phyloP scores from a whole-genome alignment of 2,329 filamentous ascomycete species.

The Pseudophaeomoniella oleicola region DNA sequence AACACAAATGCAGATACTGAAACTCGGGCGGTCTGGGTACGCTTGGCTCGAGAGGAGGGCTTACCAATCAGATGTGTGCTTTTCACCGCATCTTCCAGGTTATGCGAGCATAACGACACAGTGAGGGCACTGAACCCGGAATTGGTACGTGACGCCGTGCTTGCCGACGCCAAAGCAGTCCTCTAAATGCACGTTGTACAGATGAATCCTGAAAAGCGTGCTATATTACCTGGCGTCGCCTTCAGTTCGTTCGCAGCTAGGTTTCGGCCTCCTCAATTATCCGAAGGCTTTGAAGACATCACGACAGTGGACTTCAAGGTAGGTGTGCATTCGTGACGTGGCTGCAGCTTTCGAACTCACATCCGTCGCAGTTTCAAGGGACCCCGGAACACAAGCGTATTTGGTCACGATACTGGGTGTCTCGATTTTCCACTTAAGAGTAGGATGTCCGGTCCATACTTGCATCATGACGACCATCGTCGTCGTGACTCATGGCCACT shows the following conservation, averaged over 20 bases:
- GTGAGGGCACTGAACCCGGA: constrained; percentile 52
- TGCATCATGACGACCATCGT: no score
- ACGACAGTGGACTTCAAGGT: constrained; percentile 58
- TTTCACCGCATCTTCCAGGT: constrained; percentile 56
- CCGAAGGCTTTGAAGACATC: constrained; percentile 78
- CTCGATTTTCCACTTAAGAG: constrained; percentile 12
- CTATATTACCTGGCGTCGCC: constrained; percentile 60
- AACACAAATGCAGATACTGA: constrained; percentile 86
- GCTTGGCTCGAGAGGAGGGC: constrained; percentile 53
- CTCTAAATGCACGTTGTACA: constrained; percentile 14
- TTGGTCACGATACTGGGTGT: constrained; percentile 15
- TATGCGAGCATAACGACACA: constrained; percentile 76
- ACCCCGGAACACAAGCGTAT: constrained; percentile 11
- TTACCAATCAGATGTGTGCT: constrained; percentile 74
- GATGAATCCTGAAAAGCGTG: constrained; percentile 72
- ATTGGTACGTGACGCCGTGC: constrained; percentile 23
- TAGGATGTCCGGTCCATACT: no score
- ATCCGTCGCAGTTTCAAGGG: constrained; percentile 9
- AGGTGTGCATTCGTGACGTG: constrained; percentile 8
- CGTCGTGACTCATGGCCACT: no score
- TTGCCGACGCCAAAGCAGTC: constrained; percentile 9
- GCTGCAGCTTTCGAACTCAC: not conserved
- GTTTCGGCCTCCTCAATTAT: constrained; percentile 54
- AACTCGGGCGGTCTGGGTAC: constrained; percentile 64
- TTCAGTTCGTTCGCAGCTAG: constrained; percentile 62